Base-by-base conservation (phyloP, 83 land plant genomes). In the Picea engelmannii region DNA sequence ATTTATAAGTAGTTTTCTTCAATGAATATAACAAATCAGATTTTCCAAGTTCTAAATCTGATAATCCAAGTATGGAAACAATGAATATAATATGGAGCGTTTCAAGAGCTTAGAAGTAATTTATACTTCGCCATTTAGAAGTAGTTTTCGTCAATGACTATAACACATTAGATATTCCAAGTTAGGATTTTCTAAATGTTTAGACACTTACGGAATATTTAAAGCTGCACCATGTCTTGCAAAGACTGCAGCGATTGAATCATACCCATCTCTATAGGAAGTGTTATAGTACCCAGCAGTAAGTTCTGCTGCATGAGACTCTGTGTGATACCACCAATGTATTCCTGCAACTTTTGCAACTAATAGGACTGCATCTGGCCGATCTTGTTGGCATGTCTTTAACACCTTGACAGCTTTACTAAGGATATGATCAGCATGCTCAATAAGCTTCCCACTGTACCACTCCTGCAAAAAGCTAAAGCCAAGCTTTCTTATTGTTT, bases 281-380 rank as follows among this genome's bases (percentile, higher is more conserved):
- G 83, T 83, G 76, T 86, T 86, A 67, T 86, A 86, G 71, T 83
- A 86, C 42, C 88, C 88, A 55, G 86, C 85, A 44, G 88, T 86
- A 76, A 86, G 85, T 75, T 86, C 88, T 59, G 86, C 85, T 61
- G 88, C 86, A 77, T 86, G 88, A 24, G 83, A 83, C 21, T 63
- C 63, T 58, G 86, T 73, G 40, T 40, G 74, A 76, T 86, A 86
- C 88, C 88, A 86, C 88, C 86, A 86, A 66, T 86, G 80, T 74
- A 86, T 77, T 20, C 88, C 83, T 55, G 86, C 81, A 79, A 86
- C 63, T 74, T 86, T 85, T 44, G 84, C 87, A 68, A 82, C 87
- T 63, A 82, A 65, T 70, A 62, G 24, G 49, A 85, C 87, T 12
- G 82, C 17, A 15, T 62, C 62, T 31, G 79, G 67, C 16, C 61